Conservation (phyloP, 768 basidiomycete species). For the Panellus pusillus region DNA sequence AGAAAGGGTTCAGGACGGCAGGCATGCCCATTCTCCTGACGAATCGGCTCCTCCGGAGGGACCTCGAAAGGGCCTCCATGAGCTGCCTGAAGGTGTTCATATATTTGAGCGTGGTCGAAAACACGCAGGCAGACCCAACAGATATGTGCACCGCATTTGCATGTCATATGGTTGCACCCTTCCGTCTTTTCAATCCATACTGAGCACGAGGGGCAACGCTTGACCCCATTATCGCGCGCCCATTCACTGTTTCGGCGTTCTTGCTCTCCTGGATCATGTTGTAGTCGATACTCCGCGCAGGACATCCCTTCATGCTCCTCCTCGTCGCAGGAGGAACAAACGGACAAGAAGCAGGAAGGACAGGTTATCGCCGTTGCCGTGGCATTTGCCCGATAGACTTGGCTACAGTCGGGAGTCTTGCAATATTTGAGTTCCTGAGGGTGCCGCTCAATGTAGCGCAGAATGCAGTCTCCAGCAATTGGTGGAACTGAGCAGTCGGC, state of each 20-base stretch:
- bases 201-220: slow-evolving; percentile 47
- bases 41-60: slow-evolving; percentile 1
- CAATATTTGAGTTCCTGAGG: slow-evolving; percentile 23
- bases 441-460: slow-evolving; percentile 17
- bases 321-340: slow-evolving; percentile 51
- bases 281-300: slow-evolving; percentile 40
- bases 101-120: slow-evolving; percentile 34
- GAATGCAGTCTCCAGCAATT: slow-evolving; percentile 18
- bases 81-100: slow-evolving; percentile 30
- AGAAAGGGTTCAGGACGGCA: background rate
- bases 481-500: slow-evolving; percentile 9
- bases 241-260: slow-evolving; percentile 43
- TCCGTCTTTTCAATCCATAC: slow-evolving; percentile 48
- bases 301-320: slow-evolving; percentile 53
- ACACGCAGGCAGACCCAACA: slow-evolving; percentile 54
- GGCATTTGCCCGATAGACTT: slow-evolving; percentile 15
- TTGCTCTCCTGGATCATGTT: slow-evolving; percentile 38
- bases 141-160: slow-evolving; percentile 51
- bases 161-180: slow-evolving; percentile 58
- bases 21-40: too few species aligned
- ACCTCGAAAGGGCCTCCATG: slow-evolving; percentile 27
- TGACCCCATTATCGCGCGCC: slow-evolving; percentile 37
- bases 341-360: slow-evolving; percentile 49
- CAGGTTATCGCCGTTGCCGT: slow-evolving; percentile 38
- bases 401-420: slow-evolving; percentile 21